phyloP scores from a whole-genome alignment of 1,284 basidiomycete species.

The Heliocybe sulcata region DNA sequence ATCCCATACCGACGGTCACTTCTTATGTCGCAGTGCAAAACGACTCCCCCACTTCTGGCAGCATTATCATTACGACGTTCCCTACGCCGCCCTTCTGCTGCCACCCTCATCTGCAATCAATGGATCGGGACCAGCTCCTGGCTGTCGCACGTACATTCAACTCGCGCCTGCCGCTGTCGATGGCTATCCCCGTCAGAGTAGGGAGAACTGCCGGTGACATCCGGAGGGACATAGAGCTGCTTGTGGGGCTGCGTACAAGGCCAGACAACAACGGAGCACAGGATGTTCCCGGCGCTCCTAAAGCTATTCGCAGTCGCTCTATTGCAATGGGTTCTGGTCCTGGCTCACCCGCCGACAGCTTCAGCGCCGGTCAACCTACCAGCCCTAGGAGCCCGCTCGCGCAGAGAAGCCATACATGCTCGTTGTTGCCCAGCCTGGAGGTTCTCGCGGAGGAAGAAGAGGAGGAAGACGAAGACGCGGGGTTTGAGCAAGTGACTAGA shows the following conservation, averaged over 20 bases:
- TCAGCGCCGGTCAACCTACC: not conserved
- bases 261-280: not conserved
- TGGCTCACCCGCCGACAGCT: not conserved
- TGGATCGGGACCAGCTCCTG: not conserved
- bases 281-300: not conserved
- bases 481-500: not conserved
- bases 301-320: not conserved
- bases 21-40: not conserved
- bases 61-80: not conserved
- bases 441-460: not conserved
- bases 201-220: not conserved
- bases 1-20: not conserved
- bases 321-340: not conserved
- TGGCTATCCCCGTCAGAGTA: not conserved
- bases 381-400: not conserved
- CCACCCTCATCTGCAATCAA: not conserved
- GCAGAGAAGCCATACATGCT: not conserved
- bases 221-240: not conserved
- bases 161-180: not conserved
- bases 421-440: not conserved
- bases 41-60: not conserved
- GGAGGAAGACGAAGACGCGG: not conserved
- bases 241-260: not conserved
- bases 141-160: not conserved
- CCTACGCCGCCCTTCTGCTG: not conserved